Conservation (phyloP, 1,284 basidiomycete species). For the Cryptococcus amylolentus region DNA sequence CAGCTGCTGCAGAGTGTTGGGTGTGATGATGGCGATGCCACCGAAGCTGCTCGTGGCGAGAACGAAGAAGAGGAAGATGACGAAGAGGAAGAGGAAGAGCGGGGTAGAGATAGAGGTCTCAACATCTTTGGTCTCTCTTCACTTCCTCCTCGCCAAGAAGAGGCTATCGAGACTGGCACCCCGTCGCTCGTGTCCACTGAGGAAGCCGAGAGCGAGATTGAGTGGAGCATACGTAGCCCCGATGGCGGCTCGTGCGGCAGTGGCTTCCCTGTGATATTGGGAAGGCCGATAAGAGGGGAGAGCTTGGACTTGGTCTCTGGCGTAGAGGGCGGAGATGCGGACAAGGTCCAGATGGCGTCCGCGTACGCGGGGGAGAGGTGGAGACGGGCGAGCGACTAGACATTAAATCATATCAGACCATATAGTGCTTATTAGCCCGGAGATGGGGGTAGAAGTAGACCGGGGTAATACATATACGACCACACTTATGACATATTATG, state of each 20-base stretch:
- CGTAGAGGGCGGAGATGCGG: no score
- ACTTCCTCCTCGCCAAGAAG: neutral
- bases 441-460: no score
- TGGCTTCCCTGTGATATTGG: neutral
- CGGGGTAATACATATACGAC: no score
- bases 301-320: no score
- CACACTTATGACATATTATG: no score
- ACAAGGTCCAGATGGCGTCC: no score
- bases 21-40: neutral
- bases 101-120: neutral
- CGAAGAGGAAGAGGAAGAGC: conserved; percentile 1
- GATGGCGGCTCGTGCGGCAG: neutral
- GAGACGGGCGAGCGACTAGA: no score
- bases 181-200: conserved; percentile 20
- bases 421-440: no score
- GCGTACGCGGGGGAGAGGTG: no score
- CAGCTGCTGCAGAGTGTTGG: conserved; percentile 29
- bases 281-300: neutral
- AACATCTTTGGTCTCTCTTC: conserved; percentile 3
- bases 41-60: neutral
- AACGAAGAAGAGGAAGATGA: conserved; percentile 6
- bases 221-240: conserved; percentile 18
- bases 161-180: conserved; percentile 11
- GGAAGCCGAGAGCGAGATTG: conserved; percentile 22
- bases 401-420: no score